Evolutionary conservation across 768 basidiomycete species (phyloP), one percentile per base, ranked within the genome.

Genomic region (Amanita jacksonii): DNA sequence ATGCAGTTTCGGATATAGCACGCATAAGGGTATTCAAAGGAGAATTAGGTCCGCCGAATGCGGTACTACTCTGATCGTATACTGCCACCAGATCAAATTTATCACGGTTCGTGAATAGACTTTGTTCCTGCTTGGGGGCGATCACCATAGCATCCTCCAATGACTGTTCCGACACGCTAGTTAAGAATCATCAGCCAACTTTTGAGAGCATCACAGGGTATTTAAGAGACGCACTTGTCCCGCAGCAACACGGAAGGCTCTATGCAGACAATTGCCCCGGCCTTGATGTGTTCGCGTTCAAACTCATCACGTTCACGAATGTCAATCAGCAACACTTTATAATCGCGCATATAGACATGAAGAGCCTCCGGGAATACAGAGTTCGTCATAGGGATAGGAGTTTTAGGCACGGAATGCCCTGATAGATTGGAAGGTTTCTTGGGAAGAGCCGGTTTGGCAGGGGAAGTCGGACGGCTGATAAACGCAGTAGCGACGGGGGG

Each of bases 41-140:
- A 0, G 77, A 68, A 8, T 67, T 66, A 15, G 65, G 59, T 3
- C 62, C 58, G 2, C 70, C 73, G 41, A 77, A 70, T 13, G 66
- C 60, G 43, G 73, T 68, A 36, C 86, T 79, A 23, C 68, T 59
- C 39, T 72, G 54, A 59, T 98, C 93, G 59, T 92, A 92, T 3
- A 97, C 66, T 12, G 82, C 86, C 19, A 99, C 79, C 16, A 93
- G 61, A 52, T 96, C 92, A 57, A 87, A 94, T 52, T 85, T 82
- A 54, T 91, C 77, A 31, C 94, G 85, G 48, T 89, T 85, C 32
- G 66, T 59, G 59, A 98, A 98, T n/a, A 85, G 68, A 2, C 70
- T 69, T 35, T 68, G 68, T 61, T 97, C 93, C 30, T 72, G 57
- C 28, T 71, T 67, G 1, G 93, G 88, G 0, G 76, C 78, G 25